Conservation (phyloP, 257 asterid genomes). For the Plantago major region DNA sequence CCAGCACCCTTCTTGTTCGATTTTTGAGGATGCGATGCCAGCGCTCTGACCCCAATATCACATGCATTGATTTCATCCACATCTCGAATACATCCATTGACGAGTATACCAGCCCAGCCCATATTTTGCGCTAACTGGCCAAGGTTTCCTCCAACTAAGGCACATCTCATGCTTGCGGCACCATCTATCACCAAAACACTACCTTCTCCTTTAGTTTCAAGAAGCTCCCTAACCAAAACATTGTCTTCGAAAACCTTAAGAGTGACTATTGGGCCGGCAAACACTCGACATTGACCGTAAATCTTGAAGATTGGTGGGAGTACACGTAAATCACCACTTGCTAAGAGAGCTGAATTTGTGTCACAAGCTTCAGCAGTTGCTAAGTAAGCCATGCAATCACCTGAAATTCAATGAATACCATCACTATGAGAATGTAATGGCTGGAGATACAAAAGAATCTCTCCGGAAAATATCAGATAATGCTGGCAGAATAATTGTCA, state of each 20-base stretch:
- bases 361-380: constrained; percentile 87
- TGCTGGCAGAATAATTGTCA: background rate
- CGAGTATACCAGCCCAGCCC: constrained; percentile 76
- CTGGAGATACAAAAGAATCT: too few relatives aligned
- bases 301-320: constrained; percentile 73
- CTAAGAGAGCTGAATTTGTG: constrained; percentile 49
- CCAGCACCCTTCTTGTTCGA: constrained; percentile 63
- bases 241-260: constrained; percentile 80
- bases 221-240: constrained; percentile 67
- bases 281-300: constrained; percentile 62
- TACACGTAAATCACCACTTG: constrained; percentile 61
- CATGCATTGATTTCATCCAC: constrained; percentile 82
- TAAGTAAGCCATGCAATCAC: constrained; percentile 52
- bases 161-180: constrained; percentile 81
- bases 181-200: constrained; percentile 80
- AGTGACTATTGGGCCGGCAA: constrained; percentile 68
- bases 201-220: constrained; percentile 70
- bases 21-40: constrained; percentile 79
- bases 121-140: constrained; percentile 69
- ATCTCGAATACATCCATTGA: constrained; percentile 76
- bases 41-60: constrained; percentile 77
- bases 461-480: background rate
- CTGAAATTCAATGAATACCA: constrained; percentile 11
- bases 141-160: constrained; percentile 73
- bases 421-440: background rate